Evolutionary conservation across 164 flowering plant genomes (phyloP).

Genomic region (Houttuynia cordata): DNA sequence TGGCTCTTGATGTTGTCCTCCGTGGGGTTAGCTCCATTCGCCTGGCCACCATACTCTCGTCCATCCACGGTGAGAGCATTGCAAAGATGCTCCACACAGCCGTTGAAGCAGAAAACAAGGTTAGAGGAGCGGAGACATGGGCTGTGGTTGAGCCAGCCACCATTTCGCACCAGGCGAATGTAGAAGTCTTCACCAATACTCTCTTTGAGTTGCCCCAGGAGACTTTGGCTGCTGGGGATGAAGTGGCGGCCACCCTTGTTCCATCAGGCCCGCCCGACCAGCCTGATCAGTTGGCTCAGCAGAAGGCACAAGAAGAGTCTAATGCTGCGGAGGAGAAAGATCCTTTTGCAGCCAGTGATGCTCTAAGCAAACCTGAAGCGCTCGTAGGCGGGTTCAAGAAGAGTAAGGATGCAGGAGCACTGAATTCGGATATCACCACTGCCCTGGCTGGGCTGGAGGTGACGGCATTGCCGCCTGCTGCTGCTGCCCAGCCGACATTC

Average conservation of each 20-base stretch:
- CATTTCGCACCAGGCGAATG: slow-evolving; percentile 41
- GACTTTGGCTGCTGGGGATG: slow-evolving; percentile 81
- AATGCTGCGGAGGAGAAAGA: slow-evolving; percentile 34
- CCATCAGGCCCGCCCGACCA: slow-evolving; percentile 17
- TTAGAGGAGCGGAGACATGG: slow-evolving; percentile 85
- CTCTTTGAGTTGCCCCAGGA: slow-evolving; percentile 73
- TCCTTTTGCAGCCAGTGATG: slow-evolving; percentile 94
- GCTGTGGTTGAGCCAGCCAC: slow-evolving; percentile 33
- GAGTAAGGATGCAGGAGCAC: slow-evolving; percentile 33
- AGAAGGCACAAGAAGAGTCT: slow-evolving; percentile 28
- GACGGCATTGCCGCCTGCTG: slow-evolving; percentile 84
- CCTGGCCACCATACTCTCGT: slow-evolving; percentile 65
- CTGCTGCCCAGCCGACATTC: slow-evolving; percentile 67
- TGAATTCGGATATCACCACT: slow-evolving; percentile 36
- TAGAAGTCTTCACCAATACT: slow-evolving; percentile 50
- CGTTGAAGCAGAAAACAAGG: slow-evolving; percentile 61
- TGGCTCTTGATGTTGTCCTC: slow-evolving; percentile 84
- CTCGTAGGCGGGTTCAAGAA: slow-evolving; percentile 86
- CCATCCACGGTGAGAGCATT: slow-evolving; percentile 85
- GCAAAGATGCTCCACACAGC: slow-evolving; percentile 94
- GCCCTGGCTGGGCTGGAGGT: slow-evolving; percentile 82
- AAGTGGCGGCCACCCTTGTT: slow-evolving; percentile 42
- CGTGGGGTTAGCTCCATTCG: slow-evolving; percentile 75
- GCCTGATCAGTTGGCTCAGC: slow-evolving; percentile 16
- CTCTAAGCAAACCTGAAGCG: slow-evolving; percentile 50